Percentiles rank a stretch among this genome's conserved stretches.
phyloP scores from a whole-genome alignment of 495 filamentous ascomycete genomes.

The Barbatosphaeria neglecta region DNA sequence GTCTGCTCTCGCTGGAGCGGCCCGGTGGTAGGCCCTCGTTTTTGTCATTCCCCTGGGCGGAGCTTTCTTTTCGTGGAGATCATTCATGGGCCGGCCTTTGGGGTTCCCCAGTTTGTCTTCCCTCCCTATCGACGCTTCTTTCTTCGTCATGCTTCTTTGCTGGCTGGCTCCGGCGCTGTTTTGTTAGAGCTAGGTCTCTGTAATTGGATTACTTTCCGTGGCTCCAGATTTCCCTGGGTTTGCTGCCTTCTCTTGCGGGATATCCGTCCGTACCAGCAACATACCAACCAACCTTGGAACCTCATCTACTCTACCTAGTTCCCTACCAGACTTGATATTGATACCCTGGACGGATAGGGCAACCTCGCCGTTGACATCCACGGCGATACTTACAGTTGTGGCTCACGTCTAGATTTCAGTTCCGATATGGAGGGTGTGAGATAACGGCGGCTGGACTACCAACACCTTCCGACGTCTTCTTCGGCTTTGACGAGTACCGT shows the following conservation, averaged over 20 bases:
- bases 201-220: not conserved
- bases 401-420: not conserved
- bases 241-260: too few relatives aligned
- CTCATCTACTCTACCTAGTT: too few relatives aligned
- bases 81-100: not conserved
- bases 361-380: not conserved
- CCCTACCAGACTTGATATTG: too few relatives aligned
- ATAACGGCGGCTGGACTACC: not conserved
- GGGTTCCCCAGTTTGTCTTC: not conserved
- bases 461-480: not conserved
- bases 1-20: too few relatives aligned
- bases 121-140: not conserved
- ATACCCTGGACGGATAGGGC: not conserved
- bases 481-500: not conserved
- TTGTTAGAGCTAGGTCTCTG: not conserved
- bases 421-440: not conserved
- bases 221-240: not conserved
- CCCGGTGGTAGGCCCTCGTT: not conserved
- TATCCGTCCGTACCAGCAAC: too few relatives aligned
- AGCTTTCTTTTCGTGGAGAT: not conserved
- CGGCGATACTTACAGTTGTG: not conserved
- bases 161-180: not conserved
- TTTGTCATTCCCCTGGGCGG: not conserved
- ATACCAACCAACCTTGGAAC: too few relatives aligned
- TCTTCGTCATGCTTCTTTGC: not conserved